These are phyloP conservation scores for Phytophthora sojae DNA, from an alignment of 352 stramenopile species.

Conservation along the genomic window DNA sequence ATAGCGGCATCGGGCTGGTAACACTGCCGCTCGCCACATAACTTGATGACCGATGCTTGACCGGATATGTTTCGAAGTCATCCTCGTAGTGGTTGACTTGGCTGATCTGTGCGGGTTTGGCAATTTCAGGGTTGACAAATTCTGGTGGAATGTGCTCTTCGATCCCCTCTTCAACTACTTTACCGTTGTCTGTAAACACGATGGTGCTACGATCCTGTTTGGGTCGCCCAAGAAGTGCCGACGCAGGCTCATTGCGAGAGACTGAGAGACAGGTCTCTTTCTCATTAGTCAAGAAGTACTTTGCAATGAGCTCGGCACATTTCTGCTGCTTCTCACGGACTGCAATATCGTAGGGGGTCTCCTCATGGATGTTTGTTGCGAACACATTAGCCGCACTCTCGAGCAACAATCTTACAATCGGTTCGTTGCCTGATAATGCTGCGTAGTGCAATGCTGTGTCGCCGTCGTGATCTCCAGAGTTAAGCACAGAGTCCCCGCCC, in stretches of 20 bases:
- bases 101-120: constrained; percentile 11
- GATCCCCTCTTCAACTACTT: constrained; percentile 31
- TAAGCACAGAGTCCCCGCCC: constrained; percentile 81
- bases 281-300: constrained; percentile 59
- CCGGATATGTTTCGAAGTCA: constrained; percentile 18
- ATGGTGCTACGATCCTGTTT: constrained; percentile 18
- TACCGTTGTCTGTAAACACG: constrained; percentile 22
- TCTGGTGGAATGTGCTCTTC: constrained; percentile 21
- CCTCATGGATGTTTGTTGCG: constrained; percentile 60
- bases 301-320: constrained; percentile 62
- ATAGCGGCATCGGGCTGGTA: constrained; percentile 43
- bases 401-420: constrained; percentile 74
- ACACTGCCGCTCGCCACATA: constrained; percentile 11
- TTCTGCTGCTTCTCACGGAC: constrained; percentile 54
- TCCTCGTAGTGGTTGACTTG: constrained; percentile 11
- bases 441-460: constrained; percentile 85
- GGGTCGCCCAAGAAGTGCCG: constrained; percentile 44
- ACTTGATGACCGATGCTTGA: constrained; percentile 25
- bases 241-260: constrained; percentile 55
- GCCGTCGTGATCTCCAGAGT: constrained; percentile 76
- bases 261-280: constrained; percentile 36
- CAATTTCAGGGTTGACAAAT: constrained; percentile 26
- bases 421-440: constrained; percentile 61
- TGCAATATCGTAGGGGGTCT: constrained; percentile 75
- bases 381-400: constrained; percentile 82